Base-by-base conservation (phyloP, 225 moss, liverwort and hornwort genomes). In the Bryum argenteum region DNA sequence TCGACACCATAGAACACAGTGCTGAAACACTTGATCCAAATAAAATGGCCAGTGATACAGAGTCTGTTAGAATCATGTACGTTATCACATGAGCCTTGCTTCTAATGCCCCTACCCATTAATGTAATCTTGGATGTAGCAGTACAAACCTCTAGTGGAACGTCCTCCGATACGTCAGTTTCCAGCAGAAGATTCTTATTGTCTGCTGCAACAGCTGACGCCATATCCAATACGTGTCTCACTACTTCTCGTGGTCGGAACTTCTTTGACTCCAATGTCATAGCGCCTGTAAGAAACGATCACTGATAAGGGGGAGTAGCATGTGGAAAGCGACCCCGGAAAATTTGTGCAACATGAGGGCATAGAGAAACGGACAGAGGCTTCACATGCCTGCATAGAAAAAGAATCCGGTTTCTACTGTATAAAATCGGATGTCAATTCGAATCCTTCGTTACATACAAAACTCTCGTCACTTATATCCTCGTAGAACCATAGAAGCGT, bases 201-300 rank as follows among this genome's bases (percentile, higher is more conserved):
- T 86, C 82, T 42, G 77, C 81, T 54, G 71, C 71, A 54, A 82
- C 75, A 58, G 85, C 82, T 39, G 54, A 59, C 28, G 84, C 83
- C 84, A 89, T 76, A 72, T 88, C 79, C 61, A 90, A 61, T 5
- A 92, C 89, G 73, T 88, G 88, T 75, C 75, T 84, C 82, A 92
- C 85, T 69, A 92, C 88, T 71, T 88, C 86, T 70, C 89, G 88
- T 60, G 86, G 89, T 63, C 92, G 78, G 50, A 92, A 92, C 66
- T 92, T 92, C 66, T 90, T 92, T 24, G 79, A 76, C 74, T 92
- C 92, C 61, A 92, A 58, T 57, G 73, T 89, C 92, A 92, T 92
- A 39, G 89, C 89, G 50, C 92, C 92, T 92, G 66, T 38, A 75
- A 42, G 69, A 39, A 58, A 75, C 63, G 48, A 61, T 66, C 24